These are phyloP conservation scores for Diophrys sp. DNA, from an alignment of 73 alveolate species.

Conservation along the genomic window DNA sequence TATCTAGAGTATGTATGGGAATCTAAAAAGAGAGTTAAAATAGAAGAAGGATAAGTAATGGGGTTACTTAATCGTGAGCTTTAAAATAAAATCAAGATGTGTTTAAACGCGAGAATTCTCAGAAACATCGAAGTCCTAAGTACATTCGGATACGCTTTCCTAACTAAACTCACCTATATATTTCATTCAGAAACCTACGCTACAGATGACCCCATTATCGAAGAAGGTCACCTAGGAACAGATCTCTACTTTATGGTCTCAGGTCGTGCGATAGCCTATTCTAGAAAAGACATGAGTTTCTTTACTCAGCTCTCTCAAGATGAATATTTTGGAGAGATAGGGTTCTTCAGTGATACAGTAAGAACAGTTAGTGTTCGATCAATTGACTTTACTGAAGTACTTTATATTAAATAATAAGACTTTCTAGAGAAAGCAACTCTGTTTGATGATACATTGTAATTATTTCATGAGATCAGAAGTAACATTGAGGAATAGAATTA, in stretches of 20 bases:
- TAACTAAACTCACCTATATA: constrained; percentile 50
- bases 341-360: constrained; percentile 41
- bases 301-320: constrained; percentile 41
- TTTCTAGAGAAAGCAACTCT: background rate
- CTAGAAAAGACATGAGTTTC: constrained; percentile 45
- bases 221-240: constrained; percentile 56
- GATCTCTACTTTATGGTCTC: constrained; percentile 62
- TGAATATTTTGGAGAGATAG: constrained; percentile 62
- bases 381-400: background rate
- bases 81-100: constrained; percentile 47
- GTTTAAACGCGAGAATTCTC: constrained; percentile 56
- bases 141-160: constrained; percentile 31
- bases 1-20: constrained; percentile 65
- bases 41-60: constrained; percentile 59
- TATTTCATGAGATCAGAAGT: background rate
- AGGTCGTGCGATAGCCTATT: constrained; percentile 56
- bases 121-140: constrained; percentile 22
- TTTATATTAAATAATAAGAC: background rate
- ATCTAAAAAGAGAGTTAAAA: constrained; percentile 36
- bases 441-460: background rate
- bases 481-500: background rate
- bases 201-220: constrained; percentile 55
- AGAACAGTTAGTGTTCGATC: background rate
- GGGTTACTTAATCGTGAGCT: constrained; percentile 55
- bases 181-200: constrained; percentile 39